Evolutionary conservation across 176 grass and related monocot genomes (phyloP), one percentile per base, ranked within the genome.

Genomic region (Eragrostis curvula): DNA sequence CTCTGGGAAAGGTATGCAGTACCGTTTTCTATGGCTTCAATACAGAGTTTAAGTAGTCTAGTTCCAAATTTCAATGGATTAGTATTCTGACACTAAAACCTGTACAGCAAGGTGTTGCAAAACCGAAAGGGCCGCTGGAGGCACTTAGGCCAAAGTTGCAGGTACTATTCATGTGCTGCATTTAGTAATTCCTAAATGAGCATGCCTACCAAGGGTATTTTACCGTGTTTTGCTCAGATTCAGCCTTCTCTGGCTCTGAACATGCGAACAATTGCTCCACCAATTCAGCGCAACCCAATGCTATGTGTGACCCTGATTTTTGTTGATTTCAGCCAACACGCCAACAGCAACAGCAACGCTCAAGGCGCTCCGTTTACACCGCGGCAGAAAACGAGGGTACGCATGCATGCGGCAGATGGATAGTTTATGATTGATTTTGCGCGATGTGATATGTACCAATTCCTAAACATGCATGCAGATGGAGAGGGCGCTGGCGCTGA

Each of bases 141-240:
- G 94, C 94, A 77, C 91, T 97, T 40, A 91, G 94, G 81, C 94
- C 94, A 68, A 97, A 93, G 85, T 89, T 97, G 73, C 94, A 97
- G 91, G 94, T 93, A 75, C 45, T 55, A 30, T 21, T 48, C 15
- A 27, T 46, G 2, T 84, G 68, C 9, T 10, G n/a, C 74, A 48
- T 93, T 70, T 85, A 18, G 12, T 56, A 86, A 36, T 48, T 30
- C 21, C 43, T 11, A 24, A 72, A 13, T 23, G 16, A 71, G 55
- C 11, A n/a, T n/a, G n/a, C n/a, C n/a, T n/a, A n/a, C n/a, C n/a
- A n/a, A 36, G 5, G 15, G 47, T 3, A 18, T 59, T 46, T 23
- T 67, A 21, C 0, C 9, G 1, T 48, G 18, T 70, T 55, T 73
- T 71, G 68, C 9, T 68, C 41, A 73, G 71, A 62, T 67, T 74